Evolutionary conservation across 1,139 yeast genomes (phyloP), one percentile per base, ranked within the genome.

Genomic region (Diutina neorugosa): DNA sequence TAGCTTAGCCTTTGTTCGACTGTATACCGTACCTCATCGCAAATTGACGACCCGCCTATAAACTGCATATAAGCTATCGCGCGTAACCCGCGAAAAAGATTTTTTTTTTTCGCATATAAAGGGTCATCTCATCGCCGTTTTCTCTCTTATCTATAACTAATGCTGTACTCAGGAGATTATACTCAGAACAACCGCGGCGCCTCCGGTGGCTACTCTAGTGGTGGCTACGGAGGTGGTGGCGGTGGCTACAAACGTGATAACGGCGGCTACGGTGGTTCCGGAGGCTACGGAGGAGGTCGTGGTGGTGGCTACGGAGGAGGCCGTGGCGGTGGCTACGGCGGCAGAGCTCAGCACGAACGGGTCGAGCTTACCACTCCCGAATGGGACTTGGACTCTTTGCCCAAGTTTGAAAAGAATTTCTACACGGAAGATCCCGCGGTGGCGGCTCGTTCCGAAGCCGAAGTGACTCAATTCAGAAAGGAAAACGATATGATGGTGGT

Each of bases 341-440:
- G 57, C 43, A 70, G 69, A 64, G 6, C 71, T 62, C 57, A 61
- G 19, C 61, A 60, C 52, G 66, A 70, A 74, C 63, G 91, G 84
- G 69, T 78, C 66, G 71, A 80, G 74, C 69, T 76, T 79, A 61
- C 74, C 69, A 65, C 84, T 60, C 96, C 90, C 62, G 80, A 85
- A 58, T 91, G 93, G 87, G 95, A 89, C 65, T 60, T 84, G 55
- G 83, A 80, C 60, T 65, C 80, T 31, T 73, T 91, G 68, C 96
- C 97, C 62, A 84, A 83, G 66, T 94, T 93, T 67, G 97, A 91
- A 71, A 94, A 94, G 76, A 90, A 93, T 71, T 93, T 93, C 67
- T 93, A 93, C 74, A 76, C 77, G 59, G 98, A 94, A 73, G 84
- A 86, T 66, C 87, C 87, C 57, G 72, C 70, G 53, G 98, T 93